phyloP scores from a whole-genome alignment of 2,329 filamentous ascomycete species.

The Colletotrichum camelliae region DNA sequence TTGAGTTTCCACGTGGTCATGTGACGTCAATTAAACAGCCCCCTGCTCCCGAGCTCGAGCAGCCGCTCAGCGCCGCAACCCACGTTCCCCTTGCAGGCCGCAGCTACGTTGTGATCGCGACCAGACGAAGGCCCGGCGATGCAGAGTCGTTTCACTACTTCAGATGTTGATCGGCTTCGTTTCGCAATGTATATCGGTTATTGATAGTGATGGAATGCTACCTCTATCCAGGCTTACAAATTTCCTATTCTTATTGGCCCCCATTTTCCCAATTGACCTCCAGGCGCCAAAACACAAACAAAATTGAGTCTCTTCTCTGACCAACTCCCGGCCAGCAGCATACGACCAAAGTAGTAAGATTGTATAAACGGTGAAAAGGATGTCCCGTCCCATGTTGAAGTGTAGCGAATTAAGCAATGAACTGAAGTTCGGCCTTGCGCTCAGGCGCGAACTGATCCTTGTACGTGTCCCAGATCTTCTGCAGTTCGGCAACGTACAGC shows the following conservation, averaged over 20 bases:
- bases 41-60: background rate
- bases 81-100: background rate
- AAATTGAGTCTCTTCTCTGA: background rate
- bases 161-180: background rate
- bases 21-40: slow-evolving; percentile 3
- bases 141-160: background rate
- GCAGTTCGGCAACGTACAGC: slow-evolving; percentile 77
- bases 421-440: slow-evolving; percentile 69
- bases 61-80: background rate
- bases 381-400: background rate
- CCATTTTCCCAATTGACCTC: background rate
- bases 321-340: background rate
- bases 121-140: background rate
- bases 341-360: background rate
- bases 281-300: background rate
- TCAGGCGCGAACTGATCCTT: slow-evolving; percentile 76
- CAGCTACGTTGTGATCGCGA: background rate
- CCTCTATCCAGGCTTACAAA: background rate
- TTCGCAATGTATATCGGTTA: background rate
- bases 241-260: background rate
- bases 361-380: background rate
- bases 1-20: slow-evolving; percentile 4
- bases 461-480: slow-evolving; percentile 76
- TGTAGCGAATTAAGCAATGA: slow-evolving; percentile 56
- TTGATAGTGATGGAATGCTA: background rate